Percentiles rank a stretch among this genome's conserved stretches.
These are phyloP conservation scores for Hypoxylon sp. DNA, from an alignment of 2,329 filamentous ascomycete genomes.

Conservation along the genomic window DNA sequence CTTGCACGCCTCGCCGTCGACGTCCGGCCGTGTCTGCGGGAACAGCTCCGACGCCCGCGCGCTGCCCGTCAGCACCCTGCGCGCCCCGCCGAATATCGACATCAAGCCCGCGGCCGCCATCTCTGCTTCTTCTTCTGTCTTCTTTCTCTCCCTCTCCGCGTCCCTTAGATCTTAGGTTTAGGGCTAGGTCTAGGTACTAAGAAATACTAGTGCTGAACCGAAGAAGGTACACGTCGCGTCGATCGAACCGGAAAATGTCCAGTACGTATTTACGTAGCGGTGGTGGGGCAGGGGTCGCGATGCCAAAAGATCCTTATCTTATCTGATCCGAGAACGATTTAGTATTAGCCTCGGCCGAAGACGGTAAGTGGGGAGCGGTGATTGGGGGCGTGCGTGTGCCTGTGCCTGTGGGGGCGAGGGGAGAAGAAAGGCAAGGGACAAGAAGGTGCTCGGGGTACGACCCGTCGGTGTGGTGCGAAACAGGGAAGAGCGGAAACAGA, in stretches of 20 bases:
- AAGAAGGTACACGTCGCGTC: neutral
- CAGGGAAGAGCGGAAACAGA: neutral
- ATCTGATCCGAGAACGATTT: conserved; percentile 32
- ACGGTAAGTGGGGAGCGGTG: conserved; percentile 27
- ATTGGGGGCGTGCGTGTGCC: neutral
- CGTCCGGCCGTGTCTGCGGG: conserved; percentile 77
- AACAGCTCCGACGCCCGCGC: conserved; percentile 70
- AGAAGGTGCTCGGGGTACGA: conserved; percentile 3
- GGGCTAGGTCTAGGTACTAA: too few relatives aligned
- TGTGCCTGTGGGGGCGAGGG: conserved; percentile 6
- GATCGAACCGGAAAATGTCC: neutral
- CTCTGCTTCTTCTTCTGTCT: conserved; percentile 47
- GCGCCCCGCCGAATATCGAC: conserved; percentile 58
- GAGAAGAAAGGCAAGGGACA: conserved; percentile 5
- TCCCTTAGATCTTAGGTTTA: neutral
- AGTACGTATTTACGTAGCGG: too few relatives aligned
- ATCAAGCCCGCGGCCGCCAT: conserved; percentile 59
- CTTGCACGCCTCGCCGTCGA: conserved; percentile 90
- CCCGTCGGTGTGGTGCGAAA: conserved; percentile 13
- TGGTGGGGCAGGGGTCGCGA: conserved; percentile 24
- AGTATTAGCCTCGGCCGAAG: conserved; percentile 28
- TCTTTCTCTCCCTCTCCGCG: neutral
- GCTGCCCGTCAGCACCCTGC: conserved; percentile 53
- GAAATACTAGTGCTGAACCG: neutral
- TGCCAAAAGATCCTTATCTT: conserved; percentile 14